phyloP scores from a whole-genome alignment of 805 yeast genomes.

The Lachancea sp. region DNA sequence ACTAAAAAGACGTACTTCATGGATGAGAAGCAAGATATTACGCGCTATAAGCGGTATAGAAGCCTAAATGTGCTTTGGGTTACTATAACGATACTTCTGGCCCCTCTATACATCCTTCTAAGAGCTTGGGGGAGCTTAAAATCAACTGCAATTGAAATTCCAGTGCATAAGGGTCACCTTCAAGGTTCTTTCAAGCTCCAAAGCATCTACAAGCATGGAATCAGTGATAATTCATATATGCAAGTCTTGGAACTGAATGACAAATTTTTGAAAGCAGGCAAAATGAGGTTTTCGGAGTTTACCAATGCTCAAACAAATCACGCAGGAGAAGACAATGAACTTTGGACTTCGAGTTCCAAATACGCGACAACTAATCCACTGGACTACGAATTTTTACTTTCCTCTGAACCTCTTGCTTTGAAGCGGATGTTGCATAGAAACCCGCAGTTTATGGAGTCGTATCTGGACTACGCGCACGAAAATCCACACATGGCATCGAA shows the following conservation, averaged over 20 bases:
- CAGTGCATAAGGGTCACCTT: neutral
- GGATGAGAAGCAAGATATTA: conserved; percentile 3
- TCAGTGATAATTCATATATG: neutral
- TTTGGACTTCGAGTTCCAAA: conserved; percentile 19
- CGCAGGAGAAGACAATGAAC: conserved; percentile 12
- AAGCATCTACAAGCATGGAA: conserved; percentile 15
- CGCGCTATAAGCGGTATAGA: neutral
- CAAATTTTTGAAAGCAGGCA: conserved; percentile 15
- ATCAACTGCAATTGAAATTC: neutral
- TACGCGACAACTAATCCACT: conserved; percentile 23
- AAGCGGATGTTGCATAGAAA: conserved; percentile 40
- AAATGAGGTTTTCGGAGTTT: conserved; percentile 12
- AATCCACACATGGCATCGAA: conserved; percentile 25
- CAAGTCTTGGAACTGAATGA: conserved; percentile 21
- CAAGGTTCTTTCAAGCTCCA: conserved; percentile 15
- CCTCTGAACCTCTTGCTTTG: conserved; percentile 14
- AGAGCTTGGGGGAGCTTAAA: neutral
- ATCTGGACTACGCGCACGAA: conserved; percentile 49
- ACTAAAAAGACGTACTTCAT: conserved; percentile 1
- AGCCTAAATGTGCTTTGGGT: neutral
- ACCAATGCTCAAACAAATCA: conserved; percentile 4
- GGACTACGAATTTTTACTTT: conserved; percentile 16
- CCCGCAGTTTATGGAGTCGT: conserved; percentile 63
- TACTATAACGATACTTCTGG: neutral
- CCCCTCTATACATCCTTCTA: neutral